Evolutionary conservation across 2,329 filamentous ascomycete genomes (phyloP).

Genomic region (Lachnellula cervina): DNA sequence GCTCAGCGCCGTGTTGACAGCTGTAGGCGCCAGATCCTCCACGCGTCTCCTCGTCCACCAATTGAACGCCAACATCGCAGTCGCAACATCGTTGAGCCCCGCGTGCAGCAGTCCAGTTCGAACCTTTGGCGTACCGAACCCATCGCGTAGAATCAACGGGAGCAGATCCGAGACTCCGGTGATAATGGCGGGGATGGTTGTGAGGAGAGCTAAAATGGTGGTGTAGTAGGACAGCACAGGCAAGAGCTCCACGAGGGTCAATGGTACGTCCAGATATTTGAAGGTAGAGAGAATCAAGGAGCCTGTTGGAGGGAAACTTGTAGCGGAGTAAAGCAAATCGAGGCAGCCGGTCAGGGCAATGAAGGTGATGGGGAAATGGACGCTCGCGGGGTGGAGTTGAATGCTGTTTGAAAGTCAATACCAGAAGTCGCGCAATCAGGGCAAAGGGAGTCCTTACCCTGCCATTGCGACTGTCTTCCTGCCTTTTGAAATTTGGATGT

Average conservation of each 20-base stretch:
- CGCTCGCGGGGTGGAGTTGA: constrained; percentile 15
- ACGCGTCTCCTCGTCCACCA: constrained; percentile 7
- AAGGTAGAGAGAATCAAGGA: neutral
- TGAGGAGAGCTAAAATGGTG: constrained; percentile 9
- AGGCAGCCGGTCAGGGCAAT: constrained; percentile 7
- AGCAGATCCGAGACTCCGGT: constrained; percentile 7
- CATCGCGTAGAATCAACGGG: constrained; percentile 10
- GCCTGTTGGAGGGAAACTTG: neutral
- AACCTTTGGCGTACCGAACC: constrained; percentile 7
- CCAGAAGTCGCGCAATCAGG: neutral
- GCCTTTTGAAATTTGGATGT: neutral
- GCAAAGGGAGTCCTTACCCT: neutral
- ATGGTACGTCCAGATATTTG: neutral
- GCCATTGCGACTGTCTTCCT: neutral
- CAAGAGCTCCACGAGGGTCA: constrained; percentile 1
- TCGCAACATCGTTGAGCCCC: constrained; percentile 9
- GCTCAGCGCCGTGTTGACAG: constrained; percentile 4
- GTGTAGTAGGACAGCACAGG: constrained; percentile 13
- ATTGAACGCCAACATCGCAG: constrained; percentile 6
- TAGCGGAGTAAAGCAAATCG: constrained; percentile 7
- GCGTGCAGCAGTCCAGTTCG: constrained; percentile 8
- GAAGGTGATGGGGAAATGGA: constrained; percentile 17
- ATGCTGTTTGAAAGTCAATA: neutral
- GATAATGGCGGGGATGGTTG: constrained; percentile 9
- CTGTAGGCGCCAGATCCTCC: constrained; percentile 1